These are phyloP conservation scores for Dendrocalamus latiflorus DNA, from an alignment of 202 grass and related monocot genomes.

Conservation along the genomic window DNA sequence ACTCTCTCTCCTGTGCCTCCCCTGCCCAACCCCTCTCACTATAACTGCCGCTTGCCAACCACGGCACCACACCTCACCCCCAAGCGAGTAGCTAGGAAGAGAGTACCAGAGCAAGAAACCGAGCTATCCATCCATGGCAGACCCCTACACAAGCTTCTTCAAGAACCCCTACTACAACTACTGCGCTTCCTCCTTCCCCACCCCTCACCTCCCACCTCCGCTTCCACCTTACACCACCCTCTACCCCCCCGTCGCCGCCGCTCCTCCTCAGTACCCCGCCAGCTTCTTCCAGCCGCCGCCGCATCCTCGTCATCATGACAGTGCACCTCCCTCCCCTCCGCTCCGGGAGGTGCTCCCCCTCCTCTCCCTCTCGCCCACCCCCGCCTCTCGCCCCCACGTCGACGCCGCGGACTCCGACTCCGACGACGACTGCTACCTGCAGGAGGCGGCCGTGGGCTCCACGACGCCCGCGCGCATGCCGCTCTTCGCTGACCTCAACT, in stretches of 20 bases:
- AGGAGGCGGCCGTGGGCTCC: constrained; percentile 3
- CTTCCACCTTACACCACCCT: constrained; percentile 15
- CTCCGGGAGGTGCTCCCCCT: constrained; percentile 82
- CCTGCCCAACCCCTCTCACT: constrained; percentile 7
- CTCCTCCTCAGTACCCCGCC: constrained; percentile 19
- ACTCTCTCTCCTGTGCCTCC: too few relatives aligned
- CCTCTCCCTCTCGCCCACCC: constrained; percentile 60
- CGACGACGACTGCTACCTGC: constrained; percentile 26
- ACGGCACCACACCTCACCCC: constrained; percentile 25
- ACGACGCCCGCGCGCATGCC: constrained; percentile 1
- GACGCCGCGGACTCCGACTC: constrained; percentile 10
- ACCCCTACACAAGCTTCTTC: constrained; percentile 54
- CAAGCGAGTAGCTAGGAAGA: background rate
- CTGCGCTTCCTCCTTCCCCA: constrained; percentile 3
- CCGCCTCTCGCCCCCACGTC: background rate
- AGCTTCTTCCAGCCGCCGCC: constrained; percentile 27
- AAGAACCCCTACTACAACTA: constrained; percentile 52
- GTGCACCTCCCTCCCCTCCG: constrained; percentile 71
- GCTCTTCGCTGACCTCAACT: constrained; percentile 50
- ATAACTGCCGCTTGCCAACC: constrained; percentile 58
- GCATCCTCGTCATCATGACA: background rate
- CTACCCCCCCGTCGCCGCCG: background rate
- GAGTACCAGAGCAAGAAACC: constrained; percentile 5
- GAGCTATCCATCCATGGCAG: constrained; percentile 41
- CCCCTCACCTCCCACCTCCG: background rate